A percentile compares a stretch with the other conserved stretches of the same genome.
Evolutionary conservation across 2,329 filamentous ascomycete species (phyloP).

Genomic region (Elsinoe ampelina): DNA sequence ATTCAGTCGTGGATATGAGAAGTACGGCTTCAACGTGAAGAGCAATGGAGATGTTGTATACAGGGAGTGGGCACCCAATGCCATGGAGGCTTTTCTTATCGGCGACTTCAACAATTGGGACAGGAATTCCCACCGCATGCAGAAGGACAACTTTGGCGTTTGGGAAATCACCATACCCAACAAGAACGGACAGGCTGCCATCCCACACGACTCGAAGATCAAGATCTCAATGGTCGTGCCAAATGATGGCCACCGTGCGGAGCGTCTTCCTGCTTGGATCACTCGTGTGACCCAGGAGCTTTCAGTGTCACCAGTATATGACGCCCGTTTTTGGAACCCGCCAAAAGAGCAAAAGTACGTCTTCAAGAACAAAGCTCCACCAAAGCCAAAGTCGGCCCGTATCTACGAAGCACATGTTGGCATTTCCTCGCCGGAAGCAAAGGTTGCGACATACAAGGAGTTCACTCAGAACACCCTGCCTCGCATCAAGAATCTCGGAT

Average conservation of each 20-base stretch:
- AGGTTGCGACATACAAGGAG: conserved; percentile 91
- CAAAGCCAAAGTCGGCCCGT: conserved; percentile 74
- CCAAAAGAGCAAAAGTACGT: conserved; percentile 64
- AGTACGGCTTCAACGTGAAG: conserved; percentile 75
- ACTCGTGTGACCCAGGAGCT: conserved; percentile 94
- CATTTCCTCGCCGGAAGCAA: conserved; percentile 83
- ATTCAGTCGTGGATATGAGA: conserved; percentile 81
- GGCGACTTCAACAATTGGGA: conserved; percentile 97
- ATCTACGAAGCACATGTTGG: conserved; percentile 99
- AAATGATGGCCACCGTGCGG: conserved; percentile 63
- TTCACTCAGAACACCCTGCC: conserved; percentile 90
- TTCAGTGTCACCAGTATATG: conserved; percentile 79
- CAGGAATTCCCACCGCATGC: conserved; percentile 74
- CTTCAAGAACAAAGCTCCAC: conserved; percentile 74
- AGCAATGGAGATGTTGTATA: conserved; percentile 79
- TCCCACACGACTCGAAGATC: conserved; percentile 88
- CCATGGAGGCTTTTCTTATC: conserved; percentile 71
- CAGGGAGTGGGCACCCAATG: conserved; percentile 94
- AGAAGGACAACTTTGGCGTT: conserved; percentile 71
- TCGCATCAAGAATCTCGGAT: conserved; percentile 79
- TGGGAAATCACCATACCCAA: conserved; percentile 75
- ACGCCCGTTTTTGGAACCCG: conserved; percentile 96
- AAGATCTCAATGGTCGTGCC: conserved; percentile 80
- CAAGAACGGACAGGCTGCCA: conserved; percentile 63
- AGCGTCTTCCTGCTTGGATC: conserved; percentile 93